Evolutionary conservation across 371 early-diverging fungal genomes (phyloP), one percentile per base, ranked within the genome.

Genomic region (Rhizopus sp.): DNA sequence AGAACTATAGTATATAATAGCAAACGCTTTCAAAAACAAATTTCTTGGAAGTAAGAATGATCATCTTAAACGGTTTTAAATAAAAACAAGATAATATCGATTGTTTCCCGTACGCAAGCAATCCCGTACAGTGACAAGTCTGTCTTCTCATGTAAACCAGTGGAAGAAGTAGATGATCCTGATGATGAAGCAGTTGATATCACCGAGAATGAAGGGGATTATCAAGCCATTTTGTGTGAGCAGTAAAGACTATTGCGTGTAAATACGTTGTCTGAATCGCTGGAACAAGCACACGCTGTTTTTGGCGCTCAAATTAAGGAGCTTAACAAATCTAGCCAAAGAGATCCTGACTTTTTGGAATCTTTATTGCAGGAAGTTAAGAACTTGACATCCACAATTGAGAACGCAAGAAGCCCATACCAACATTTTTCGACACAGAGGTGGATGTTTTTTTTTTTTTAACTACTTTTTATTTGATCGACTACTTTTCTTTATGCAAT

Each of bases 311-410:
- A 42, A 42, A 42, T 42, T 8, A 42, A 42, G n/a, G 42, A 13
- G 42, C n/a, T 42, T 5, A 42, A 42, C n/a, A 42, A 16, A 13
- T 42, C 42, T 4, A 42, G n/a, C 16, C 5, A 16, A 42, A 5
- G 42, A 5, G 42, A 42, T 42, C n/a, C 42, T 42, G 42, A 42
- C n/a, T 42, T 42, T 16, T 42, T 42, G 42, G 42, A 42, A 16
- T 7, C 42, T 5, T n/a, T 42, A 13, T 5, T 13, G n/a, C 5
- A 42, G n/a, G 42, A 13, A 7, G n/a, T 42, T 5, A 42, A 13
- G 5, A 42, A 42, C n/a, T n/a, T 42, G 42, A 42, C 42, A 4
- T 42, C 42, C n/a, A 42, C 5, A 13, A 42, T 42, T 42, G n/a
- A 42, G n/a, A 42, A 13, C 16, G n/a, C 42, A 42, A 42, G n/a